Percentiles rank a stretch among this genome's conserved stretches.
Conservation (phyloP, 441 rosid genomes). For the Populus hybrid region DNA sequence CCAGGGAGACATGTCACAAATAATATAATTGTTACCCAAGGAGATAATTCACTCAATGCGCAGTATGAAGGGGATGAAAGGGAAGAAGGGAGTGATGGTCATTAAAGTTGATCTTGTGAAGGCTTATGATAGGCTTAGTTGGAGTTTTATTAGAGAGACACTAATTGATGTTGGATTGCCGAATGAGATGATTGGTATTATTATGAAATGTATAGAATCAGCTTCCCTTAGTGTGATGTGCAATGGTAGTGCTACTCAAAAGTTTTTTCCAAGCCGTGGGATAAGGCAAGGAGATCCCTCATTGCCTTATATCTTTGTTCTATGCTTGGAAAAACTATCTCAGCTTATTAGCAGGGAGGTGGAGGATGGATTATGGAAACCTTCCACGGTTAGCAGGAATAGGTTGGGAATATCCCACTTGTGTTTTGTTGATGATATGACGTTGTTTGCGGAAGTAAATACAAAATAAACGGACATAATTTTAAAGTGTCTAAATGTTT, state of each 20-base stretch:
- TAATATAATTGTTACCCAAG: background rate
- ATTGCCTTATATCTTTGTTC: background rate
- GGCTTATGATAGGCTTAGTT: background rate
- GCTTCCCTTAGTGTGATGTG: background rate
- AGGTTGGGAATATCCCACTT: background rate
- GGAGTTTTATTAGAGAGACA: background rate
- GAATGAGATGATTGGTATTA: background rate
- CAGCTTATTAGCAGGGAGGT: background rate
- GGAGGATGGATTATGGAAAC: background rate
- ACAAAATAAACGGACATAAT: background rate
- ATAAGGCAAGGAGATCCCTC: background rate
- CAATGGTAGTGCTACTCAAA: background rate
- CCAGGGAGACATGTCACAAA: background rate
- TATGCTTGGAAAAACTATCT: background rate
- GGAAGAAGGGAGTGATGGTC: background rate
- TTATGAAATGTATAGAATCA: background rate
- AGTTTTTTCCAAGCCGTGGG: background rate
- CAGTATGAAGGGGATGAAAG: background rate
- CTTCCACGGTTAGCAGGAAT: background rate
- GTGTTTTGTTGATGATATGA: slow-evolving; percentile 1
- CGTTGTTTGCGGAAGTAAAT: background rate
- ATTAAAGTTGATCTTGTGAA: background rate
- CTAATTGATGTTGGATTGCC: background rate
- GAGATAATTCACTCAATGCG: background rate
- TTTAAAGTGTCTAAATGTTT: background rate